Conservation (phyloP, 2,329 filamentous ascomycete genomes). For the Exophiala sideris region DNA sequence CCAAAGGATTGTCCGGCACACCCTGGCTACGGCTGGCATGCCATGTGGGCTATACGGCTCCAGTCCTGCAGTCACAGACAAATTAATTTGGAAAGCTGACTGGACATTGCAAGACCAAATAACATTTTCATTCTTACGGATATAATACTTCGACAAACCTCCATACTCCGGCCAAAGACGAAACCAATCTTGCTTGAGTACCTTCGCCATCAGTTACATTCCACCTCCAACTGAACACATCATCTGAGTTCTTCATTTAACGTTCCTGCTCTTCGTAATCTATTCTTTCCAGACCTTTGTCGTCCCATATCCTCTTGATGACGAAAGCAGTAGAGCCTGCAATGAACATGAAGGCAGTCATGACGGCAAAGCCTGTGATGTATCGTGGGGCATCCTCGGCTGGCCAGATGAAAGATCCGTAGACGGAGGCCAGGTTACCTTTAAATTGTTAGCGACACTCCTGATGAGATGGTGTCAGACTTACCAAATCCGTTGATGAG, state of each 20-base stretch:
- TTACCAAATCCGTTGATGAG: conserved; percentile 16
- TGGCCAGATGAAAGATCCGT: conserved; percentile 45
- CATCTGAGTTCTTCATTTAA: background rate
- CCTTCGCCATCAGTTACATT: background rate
- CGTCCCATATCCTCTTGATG: conserved; percentile 14
- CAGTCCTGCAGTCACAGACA: too few relatives aligned
- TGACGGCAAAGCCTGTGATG: conserved; percentile 18
- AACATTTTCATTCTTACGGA: background rate
- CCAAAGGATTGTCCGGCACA: too few relatives aligned
- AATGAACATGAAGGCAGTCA: conserved; percentile 19
- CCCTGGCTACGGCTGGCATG: too few relatives aligned
- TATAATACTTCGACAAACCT: background rate
- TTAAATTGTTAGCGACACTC: background rate
- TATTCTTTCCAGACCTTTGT: conserved; percentile 13
- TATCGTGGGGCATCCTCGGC: conserved; percentile 37
- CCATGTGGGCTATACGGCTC: too few relatives aligned
- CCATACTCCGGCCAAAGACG: background rate
- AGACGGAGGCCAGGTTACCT: conserved; percentile 16
- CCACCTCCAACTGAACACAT: background rate
- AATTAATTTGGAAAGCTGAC: too few relatives aligned
- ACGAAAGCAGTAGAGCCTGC: conserved; percentile 6
- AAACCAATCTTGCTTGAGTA: background rate
- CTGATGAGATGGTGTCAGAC: background rate
- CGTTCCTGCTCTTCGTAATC: conserved; percentile 5
- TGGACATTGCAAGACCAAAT: background rate